These are phyloP conservation scores for Huntiella abstrusa DNA, from an alignment of 2,329 filamentous ascomycete genomes.

Conservation along the genomic window DNA sequence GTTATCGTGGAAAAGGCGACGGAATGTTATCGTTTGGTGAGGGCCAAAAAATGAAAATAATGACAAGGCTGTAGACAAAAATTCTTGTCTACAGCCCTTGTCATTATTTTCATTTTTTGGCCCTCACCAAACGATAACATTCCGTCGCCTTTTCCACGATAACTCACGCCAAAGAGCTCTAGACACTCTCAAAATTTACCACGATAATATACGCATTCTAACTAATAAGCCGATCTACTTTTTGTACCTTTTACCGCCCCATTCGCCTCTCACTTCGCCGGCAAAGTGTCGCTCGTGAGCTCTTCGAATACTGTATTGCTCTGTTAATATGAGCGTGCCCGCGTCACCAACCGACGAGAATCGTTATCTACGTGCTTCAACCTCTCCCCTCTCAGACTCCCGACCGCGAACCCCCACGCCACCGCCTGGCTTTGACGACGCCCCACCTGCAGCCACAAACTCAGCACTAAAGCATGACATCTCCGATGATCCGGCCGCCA, in stretches of 20 bases:
- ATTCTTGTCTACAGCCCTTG: too few relatives aligned
- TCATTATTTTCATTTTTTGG: too few relatives aligned
- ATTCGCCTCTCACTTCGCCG: constrained; percentile 33
- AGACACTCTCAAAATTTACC: constrained; percentile 36
- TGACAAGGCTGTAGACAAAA: neutral
- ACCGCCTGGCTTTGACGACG: constrained; percentile 5
- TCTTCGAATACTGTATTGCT: constrained; percentile 15
- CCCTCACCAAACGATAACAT: constrained; percentile 3
- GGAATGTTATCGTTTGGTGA: constrained; percentile 4
- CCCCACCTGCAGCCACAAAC: constrained; percentile 5
- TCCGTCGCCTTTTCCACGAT: constrained; percentile 8
- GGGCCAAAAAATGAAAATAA: neutral
- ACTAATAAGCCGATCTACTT: constrained; percentile 33
- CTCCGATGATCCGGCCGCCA: neutral
- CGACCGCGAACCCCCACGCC: constrained; percentile 13
- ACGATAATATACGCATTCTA: constrained; percentile 25
- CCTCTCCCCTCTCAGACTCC: constrained; percentile 12
- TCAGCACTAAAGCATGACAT: constrained; percentile 13
- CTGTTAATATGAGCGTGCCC: constrained; percentile 39
- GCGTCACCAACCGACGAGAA: constrained; percentile 29
- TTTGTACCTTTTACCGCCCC: constrained; percentile 39
- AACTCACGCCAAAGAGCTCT: constrained; percentile 20
- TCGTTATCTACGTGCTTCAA: constrained; percentile 12
- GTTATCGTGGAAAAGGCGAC: constrained; percentile 9
- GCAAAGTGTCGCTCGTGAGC: constrained; percentile 25